Evolutionary conservation across 2,329 filamentous ascomycete genomes (phyloP).

Genomic region (Neonectria faginata): DNA sequence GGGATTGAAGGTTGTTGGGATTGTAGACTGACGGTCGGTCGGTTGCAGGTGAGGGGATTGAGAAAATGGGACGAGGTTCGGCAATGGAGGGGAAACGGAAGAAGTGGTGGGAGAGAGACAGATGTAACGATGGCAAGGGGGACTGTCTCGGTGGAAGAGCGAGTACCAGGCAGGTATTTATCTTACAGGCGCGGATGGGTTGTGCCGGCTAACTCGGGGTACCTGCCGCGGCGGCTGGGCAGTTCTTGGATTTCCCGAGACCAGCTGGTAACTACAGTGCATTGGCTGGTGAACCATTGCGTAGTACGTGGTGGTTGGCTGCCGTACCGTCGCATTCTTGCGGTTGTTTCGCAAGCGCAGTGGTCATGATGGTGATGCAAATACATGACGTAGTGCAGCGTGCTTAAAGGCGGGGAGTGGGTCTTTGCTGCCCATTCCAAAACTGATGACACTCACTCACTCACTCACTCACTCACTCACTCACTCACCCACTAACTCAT

Average conservation of each 20-base stretch:
- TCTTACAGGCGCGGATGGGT: conserved; percentile 14
- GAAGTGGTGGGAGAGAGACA: conserved; percentile 9
- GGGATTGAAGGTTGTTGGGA: conserved; percentile 3
- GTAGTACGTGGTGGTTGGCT: too few relatives aligned
- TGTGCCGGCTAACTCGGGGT: conserved; percentile 18
- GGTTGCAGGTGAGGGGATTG: conserved; percentile 1
- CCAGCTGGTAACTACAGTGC: neutral
- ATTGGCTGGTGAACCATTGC: too few relatives aligned
- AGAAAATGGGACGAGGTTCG: neutral
- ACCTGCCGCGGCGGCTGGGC: conserved; percentile 5
- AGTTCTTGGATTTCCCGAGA: conserved; percentile 5
- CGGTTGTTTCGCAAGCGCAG: conserved; percentile 5
- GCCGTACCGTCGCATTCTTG: conserved; percentile 1
- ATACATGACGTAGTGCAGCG: conserved; percentile 46
- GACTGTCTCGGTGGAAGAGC: conserved; percentile 2
- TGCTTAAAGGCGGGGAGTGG: conserved; percentile 29
- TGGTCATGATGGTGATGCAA: conserved; percentile 39
- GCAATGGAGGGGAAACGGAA: conserved; percentile 3
- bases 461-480: too few relatives aligned
- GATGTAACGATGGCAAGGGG: conserved; percentile 13
- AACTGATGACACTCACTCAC: neutral
- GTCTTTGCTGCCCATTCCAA: neutral
- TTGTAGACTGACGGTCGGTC: neutral
- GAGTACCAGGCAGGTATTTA: conserved; percentile 29
- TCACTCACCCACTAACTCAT: too few relatives aligned